Evolutionary conservation across 176 grass and related monocot genomes (phyloP).

Genomic region (Tillandsia leiboldiana): DNA sequence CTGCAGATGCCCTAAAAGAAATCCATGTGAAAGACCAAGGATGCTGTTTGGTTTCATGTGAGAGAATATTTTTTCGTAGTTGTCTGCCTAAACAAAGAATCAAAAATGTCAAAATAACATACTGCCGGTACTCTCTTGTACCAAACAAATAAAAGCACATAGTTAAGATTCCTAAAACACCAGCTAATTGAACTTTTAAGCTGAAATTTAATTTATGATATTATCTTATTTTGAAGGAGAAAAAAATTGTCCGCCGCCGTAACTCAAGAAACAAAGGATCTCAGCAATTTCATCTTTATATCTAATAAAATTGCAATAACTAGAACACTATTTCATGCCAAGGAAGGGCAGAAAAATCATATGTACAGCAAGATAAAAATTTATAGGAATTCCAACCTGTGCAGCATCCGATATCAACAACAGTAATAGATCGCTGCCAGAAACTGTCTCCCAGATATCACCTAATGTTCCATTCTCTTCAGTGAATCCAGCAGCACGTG

Average conservation of each 20-base stretch:
- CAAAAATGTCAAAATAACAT: neutral
- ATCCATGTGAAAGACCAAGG: slow-evolving; percentile 69
- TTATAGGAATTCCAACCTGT: slow-evolving; percentile 27
- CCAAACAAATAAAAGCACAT: no score
- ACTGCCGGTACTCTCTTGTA: no score
- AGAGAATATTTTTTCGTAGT: slow-evolving; percentile 85
- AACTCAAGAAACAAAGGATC: neutral
- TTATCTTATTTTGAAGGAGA: no score
- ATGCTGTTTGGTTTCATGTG: slow-evolving; percentile 84
- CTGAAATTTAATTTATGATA: neutral
- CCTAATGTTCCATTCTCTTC: slow-evolving; percentile 33
- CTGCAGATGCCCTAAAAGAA: slow-evolving; percentile 69
- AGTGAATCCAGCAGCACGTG: slow-evolving; percentile 21
- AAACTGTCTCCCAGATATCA: slow-evolving; percentile 85
- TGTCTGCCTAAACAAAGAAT: slow-evolving; percentile 46
- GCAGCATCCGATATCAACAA: slow-evolving; percentile 94
- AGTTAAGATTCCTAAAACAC: neutral
- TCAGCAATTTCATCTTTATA: neutral
- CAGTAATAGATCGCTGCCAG: slow-evolving; percentile 72
- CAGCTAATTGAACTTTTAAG: neutral
- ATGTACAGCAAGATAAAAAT: neutral
- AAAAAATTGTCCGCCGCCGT: no score
- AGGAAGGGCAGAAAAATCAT: neutral
- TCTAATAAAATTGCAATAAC: neutral
- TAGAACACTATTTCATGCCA: neutral